phyloP scores from a whole-genome alignment of 306 rosid species.

The Geum urbanum region DNA sequence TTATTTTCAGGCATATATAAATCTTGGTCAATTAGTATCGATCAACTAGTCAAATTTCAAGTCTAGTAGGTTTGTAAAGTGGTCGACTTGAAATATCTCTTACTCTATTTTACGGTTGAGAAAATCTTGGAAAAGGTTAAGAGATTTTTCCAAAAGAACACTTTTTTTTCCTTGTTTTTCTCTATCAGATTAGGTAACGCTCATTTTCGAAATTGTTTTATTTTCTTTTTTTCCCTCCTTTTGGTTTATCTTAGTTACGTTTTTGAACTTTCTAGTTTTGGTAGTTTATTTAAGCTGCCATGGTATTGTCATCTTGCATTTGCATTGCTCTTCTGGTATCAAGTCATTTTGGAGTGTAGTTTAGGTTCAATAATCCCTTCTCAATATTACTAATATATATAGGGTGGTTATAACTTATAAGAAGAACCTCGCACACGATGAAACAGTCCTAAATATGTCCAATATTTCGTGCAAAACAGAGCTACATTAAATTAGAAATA shows the following conservation, averaged over 20 bases:
- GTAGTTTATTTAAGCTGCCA: neutral
- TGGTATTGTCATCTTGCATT: neutral
- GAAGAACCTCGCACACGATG: too few species aligned
- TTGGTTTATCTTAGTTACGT: neutral
- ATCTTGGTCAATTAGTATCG: neutral
- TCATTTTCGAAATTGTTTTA: neutral
- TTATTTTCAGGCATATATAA: neutral
- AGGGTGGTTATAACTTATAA: too few species aligned
- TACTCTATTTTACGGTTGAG: constrained; percentile 3
- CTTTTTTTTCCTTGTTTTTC: neutral
- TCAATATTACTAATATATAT: too few species aligned
- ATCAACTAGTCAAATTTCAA: neutral
- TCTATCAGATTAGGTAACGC: neutral
- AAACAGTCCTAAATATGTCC: too few species aligned
- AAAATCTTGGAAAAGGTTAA: neutral
- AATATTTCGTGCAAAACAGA: too few species aligned
- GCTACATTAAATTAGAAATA: too few species aligned
- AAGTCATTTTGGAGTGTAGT: neutral
- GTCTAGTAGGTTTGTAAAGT: neutral
- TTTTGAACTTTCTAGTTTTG: neutral
- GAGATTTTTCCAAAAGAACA: neutral
- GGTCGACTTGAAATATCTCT: neutral
- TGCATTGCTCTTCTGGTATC: neutral
- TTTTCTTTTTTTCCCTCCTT: neutral
- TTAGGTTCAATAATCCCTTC: neutral